Conservation (phyloP, 192 early-diverging fungal genomes). For the Gaertneriomyces semiglobifer region DNA sequence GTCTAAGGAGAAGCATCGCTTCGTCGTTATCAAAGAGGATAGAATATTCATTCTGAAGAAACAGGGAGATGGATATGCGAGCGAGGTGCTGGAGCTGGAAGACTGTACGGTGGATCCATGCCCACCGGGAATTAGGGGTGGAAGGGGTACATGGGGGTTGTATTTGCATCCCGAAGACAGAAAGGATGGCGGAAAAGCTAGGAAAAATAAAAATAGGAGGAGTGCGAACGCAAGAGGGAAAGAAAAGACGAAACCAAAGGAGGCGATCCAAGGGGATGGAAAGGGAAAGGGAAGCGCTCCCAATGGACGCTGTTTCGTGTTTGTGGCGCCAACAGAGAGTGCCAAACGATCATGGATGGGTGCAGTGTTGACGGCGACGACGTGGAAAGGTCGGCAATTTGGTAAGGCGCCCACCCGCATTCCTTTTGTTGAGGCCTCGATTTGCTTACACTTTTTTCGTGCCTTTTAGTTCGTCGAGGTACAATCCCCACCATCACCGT, state of each 20-base stretch:
- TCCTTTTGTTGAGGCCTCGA: not conserved
- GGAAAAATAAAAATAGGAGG: too few relatives aligned
- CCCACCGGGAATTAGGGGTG: not conserved
- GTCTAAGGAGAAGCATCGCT: conserved; percentile 1
- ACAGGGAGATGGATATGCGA: not conserved
- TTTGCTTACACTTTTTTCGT: not conserved
- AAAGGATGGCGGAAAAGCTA: not conserved
- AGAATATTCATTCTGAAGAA: conserved; percentile 4
- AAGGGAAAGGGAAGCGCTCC: not conserved
- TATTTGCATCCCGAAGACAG: not conserved
- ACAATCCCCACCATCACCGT: not conserved
- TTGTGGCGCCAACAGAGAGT: conserved; percentile 2
- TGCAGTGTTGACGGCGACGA: not conserved
- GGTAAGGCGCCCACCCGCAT: not conserved
- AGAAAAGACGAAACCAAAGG: too few relatives aligned
- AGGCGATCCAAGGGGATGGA: too few relatives aligned
- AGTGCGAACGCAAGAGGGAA: too few relatives aligned
- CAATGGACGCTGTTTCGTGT: not conserved
- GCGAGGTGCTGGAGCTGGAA: not conserved
- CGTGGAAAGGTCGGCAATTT: not conserved
- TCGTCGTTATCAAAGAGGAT: conserved; percentile 5
- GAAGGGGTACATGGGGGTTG: not conserved
- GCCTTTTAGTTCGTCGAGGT: not conserved
- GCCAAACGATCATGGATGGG: conserved; percentile 7
- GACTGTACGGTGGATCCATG: conserved; percentile 3